phyloP scores from a whole-genome alignment of 1,284 basidiomycete genomes.

The Porodaedalea pini region DNA sequence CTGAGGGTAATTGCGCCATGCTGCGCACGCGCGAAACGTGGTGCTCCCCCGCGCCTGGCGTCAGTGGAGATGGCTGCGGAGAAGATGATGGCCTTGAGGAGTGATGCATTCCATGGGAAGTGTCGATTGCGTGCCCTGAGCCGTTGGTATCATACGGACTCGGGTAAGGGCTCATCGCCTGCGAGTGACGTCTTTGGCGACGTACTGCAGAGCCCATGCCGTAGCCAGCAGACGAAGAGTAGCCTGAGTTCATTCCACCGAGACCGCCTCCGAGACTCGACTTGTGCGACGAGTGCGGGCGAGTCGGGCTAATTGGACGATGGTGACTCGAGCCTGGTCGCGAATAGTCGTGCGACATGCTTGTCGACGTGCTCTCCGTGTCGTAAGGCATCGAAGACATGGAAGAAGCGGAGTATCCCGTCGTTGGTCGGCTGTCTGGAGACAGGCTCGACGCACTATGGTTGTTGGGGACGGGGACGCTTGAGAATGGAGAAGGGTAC shows the following conservation, averaged over 20 bases:
- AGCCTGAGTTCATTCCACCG: conserved; percentile 24
- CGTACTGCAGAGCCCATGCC: conserved; percentile 36
- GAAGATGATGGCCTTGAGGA: conserved; percentile 60
- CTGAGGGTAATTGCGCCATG: conserved; percentile 72
- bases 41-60: conserved; percentile 4
- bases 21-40: conserved; percentile 50
- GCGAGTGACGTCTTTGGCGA: conserved; percentile 69
- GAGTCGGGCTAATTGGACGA: conserved; percentile 51
- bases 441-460: conserved; percentile 70
- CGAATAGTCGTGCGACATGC: conserved; percentile 47
- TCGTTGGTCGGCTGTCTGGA: conserved; percentile 77
- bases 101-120: conserved; percentile 19
- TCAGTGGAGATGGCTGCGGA: conserved; percentile 49
- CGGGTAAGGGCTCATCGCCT: conserved; percentile 79
- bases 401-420: conserved; percentile 77
- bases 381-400: conserved; percentile 71
- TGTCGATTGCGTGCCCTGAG: conserved; percentile 37
- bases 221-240: conserved; percentile 3
- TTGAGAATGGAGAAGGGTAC: conserved; percentile 59
- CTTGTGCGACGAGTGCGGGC: conserved; percentile 56
- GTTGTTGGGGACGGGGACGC: conserved; percentile 60
- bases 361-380: conserved; percentile 42
- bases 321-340: conserved; percentile 71
- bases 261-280: conserved; percentile 41
- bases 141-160: conserved; percentile 67